phyloP scores from a whole-genome alignment of 1,284 basidiomycete genomes.

The Phylloboletellus chloephorus region DNA sequence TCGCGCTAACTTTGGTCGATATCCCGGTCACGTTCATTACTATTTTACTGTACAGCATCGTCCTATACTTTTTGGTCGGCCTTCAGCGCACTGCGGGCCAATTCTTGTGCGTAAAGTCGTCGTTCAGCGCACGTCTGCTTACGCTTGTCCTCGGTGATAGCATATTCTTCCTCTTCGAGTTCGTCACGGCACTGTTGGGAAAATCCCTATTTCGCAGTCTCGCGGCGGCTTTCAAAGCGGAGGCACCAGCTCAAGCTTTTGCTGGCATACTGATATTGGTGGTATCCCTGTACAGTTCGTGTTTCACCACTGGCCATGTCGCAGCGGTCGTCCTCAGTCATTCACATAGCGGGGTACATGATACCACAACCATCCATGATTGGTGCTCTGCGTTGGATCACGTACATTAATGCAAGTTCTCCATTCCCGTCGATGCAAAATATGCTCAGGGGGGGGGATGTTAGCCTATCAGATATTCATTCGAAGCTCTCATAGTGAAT shows the following conservation, averaged over 20 bases:
- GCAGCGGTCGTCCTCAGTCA: not conserved
- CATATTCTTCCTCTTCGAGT: constrained; percentile 49
- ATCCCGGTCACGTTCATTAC: constrained; percentile 49
- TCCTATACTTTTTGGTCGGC: constrained; percentile 54
- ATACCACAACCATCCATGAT: constrained; percentile 57
- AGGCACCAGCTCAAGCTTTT: constrained; percentile 54
- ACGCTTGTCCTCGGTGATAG: constrained; percentile 28
- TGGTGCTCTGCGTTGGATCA: constrained; percentile 59
- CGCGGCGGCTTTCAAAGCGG: constrained; percentile 48
- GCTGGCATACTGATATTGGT: constrained; percentile 50
- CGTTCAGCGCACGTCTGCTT: constrained; percentile 3
- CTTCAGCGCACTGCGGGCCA: constrained; percentile 41
- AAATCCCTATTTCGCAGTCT: constrained; percentile 57
- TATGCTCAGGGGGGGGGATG: not conserved
- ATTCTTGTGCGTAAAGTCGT: constrained; percentile 39
- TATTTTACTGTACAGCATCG: constrained; percentile 40
- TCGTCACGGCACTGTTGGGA: constrained; percentile 51
- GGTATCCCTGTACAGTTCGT: constrained; percentile 44
- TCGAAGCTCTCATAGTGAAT: constrained; percentile 50
- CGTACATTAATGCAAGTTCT: constrained; percentile 51
- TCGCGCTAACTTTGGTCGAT: constrained; percentile 59
- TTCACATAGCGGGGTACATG: constrained; percentile 33
- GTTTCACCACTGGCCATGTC: not conserved
- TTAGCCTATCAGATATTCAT: constrained; percentile 47
- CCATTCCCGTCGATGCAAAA: not conserved